phyloP scores from a whole-genome alignment of 805 yeast genomes.

The Monosporozyma yasuniensis region DNA sequence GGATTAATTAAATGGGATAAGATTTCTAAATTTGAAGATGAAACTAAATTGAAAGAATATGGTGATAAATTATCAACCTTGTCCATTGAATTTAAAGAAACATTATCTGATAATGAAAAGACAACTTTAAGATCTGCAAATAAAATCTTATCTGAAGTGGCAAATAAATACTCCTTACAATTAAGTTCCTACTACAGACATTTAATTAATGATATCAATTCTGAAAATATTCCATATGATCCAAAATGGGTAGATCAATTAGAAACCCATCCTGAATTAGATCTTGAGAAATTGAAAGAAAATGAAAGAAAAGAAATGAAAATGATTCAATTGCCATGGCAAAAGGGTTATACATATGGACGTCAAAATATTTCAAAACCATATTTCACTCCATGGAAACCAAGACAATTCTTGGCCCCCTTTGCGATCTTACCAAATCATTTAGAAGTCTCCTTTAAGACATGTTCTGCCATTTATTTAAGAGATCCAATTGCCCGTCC shows the following conservation, averaged over 20 bases:
- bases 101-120: constrained; percentile 18
- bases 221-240: constrained; percentile 34
- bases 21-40: constrained; percentile 6
- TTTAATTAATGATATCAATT: constrained; percentile 13
- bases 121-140: constrained; percentile 21
- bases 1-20: constrained; percentile 10
- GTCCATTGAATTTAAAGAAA: constrained; percentile 13
- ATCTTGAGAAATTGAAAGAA: constrained; percentile 40
- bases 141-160: constrained; percentile 19
- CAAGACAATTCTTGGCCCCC: constrained; percentile 87
- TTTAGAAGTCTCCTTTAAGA: constrained; percentile 77
- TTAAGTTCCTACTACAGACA: constrained; percentile 28
- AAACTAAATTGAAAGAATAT: constrained; percentile 10
- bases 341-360: constrained; percentile 64
- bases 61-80: constrained; percentile 15
- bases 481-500: constrained; percentile 97
- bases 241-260: constrained; percentile 45
- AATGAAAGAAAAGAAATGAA: constrained; percentile 40
- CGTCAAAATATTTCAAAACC: constrained; percentile 67
- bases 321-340: constrained; percentile 69
- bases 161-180: constrained; percentile 16
- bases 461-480: constrained; percentile 93
- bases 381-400: constrained; percentile 94
- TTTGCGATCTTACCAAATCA: constrained; percentile 89
- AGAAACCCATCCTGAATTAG: constrained; percentile 33